These are phyloP conservation scores for Haberlea rhodopensis DNA, from an alignment of 257 asterid genomes.

Conservation along the genomic window DNA sequence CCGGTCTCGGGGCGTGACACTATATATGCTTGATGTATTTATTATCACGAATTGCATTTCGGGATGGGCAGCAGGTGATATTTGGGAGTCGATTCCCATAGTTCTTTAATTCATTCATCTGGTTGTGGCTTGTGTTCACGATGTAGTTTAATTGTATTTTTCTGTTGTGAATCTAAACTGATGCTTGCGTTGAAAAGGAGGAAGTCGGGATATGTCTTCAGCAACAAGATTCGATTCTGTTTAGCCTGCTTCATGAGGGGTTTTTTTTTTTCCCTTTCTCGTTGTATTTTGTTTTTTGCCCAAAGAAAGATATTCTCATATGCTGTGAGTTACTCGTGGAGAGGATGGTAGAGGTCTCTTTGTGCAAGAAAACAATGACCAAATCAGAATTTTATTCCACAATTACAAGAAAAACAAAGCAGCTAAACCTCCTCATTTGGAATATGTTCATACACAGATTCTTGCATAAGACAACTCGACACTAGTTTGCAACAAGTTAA, in stretches of 20 bases:
- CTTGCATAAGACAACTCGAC: background rate
- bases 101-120: conserved; percentile 2
- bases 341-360: background rate
- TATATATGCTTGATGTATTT: conserved; percentile 32
- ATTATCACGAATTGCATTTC: conserved; percentile 28
- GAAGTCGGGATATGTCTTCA: background rate
- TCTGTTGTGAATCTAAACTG: background rate
- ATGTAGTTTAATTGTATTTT: background rate
- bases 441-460: background rate
- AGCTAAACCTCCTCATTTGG: background rate
- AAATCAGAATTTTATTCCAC: background rate
- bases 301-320: background rate
- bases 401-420: background rate
- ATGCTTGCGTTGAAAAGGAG: background rate
- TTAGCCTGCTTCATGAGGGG: background rate
- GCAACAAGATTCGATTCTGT: background rate
- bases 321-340: background rate
- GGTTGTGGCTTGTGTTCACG: background rate
- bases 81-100: conserved; percentile 15
- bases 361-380: background rate
- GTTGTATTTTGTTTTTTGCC: too few relatives aligned
- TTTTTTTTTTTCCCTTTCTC: background rate
- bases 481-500: conserved; percentile 28
- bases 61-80: conserved; percentile 21
- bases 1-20: too few relatives aligned